Evolutionary conservation across 805 yeast genomes (phyloP), one percentile per base, ranked within the genome.

Genomic region (Lipomyces kockii): DNA sequence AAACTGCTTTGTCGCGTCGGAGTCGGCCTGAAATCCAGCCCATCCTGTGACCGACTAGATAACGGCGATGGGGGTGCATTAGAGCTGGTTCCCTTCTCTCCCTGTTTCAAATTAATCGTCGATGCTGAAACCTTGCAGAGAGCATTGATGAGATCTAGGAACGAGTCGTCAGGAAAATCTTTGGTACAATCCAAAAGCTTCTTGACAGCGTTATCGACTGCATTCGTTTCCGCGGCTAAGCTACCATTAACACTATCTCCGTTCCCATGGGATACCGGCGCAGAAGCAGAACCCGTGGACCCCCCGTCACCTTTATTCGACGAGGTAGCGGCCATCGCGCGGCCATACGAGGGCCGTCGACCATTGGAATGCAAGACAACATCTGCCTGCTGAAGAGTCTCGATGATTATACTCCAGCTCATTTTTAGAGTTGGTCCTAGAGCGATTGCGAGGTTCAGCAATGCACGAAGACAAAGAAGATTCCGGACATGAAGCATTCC

Each of bases 391-490:
- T 75, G 74, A 65, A 92, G 81, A 0, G 96, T 84, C 3, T 85
- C 82, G 22, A 88, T 74, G 3, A 89, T 76, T 20, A 82, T 82
- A 12, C 79, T 77, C 98, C 98, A 94, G 39, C 89, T 85, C 1
- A 70, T 76, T 5, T 84, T 84, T 17, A 94, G 81, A 0, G 87
- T 84, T 0, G 93, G 85, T 0, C 97, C 98, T n/a, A 94, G 78
- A 0, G 97, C 90, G 2, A 88, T 83, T 0, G 94, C 92, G 60
- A 94, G 80, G 67, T 91, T 90, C 2, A 88, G 80, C 51, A 94
- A 77, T 0, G 97, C 97, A 60, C 97, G 82, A 52, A 92, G 85
- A 71, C 97, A 87, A 9, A 88, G 83, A 0, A 91, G 83, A 69
- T 91, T 92, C 63, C 97, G 83, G 0, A 90, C 82, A 67, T 87